phyloP scores from a whole-genome alignment of 192 early-diverging fungal species.

The Linnemannia hyalina region DNA sequence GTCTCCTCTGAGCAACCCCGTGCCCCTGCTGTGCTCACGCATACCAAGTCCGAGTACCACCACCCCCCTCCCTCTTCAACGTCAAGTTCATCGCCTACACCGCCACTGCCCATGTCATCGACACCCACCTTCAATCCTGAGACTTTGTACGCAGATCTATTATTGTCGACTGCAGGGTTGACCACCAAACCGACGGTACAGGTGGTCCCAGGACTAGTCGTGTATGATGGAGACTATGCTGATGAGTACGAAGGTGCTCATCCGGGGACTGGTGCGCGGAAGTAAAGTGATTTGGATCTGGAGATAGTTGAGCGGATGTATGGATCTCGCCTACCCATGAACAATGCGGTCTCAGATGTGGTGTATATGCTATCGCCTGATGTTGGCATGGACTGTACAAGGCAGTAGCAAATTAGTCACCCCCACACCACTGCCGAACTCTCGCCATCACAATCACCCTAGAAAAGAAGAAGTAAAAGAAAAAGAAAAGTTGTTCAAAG shows the following conservation, averaged over 20 bases:
- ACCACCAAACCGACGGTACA: background rate
- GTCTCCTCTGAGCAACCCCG: too few species aligned
- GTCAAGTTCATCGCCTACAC: too few species aligned
- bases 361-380: background rate
- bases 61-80: background rate
- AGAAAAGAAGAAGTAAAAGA: too few species aligned
- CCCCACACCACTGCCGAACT: background rate
- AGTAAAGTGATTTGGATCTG: background rate
- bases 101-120: too few species aligned
- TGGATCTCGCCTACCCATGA: background rate
- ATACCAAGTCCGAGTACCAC: too few species aligned
- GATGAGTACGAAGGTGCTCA: background rate
- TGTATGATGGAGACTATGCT: background rate
- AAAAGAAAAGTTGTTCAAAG: too few species aligned
- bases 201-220: background rate
- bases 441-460: background rate
- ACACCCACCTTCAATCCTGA: background rate
- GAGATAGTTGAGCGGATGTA: background rate
- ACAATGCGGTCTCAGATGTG: background rate
- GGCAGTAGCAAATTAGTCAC: background rate
- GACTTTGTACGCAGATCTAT: background rate
- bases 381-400: background rate
- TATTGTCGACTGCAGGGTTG: background rate
- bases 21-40: too few species aligned
- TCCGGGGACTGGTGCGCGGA: background rate